Evolutionary conservation across 164 flowering plant species (phyloP), one percentile per base, ranked within the genome.

Genomic region (Kingdonia uniflora): DNA sequence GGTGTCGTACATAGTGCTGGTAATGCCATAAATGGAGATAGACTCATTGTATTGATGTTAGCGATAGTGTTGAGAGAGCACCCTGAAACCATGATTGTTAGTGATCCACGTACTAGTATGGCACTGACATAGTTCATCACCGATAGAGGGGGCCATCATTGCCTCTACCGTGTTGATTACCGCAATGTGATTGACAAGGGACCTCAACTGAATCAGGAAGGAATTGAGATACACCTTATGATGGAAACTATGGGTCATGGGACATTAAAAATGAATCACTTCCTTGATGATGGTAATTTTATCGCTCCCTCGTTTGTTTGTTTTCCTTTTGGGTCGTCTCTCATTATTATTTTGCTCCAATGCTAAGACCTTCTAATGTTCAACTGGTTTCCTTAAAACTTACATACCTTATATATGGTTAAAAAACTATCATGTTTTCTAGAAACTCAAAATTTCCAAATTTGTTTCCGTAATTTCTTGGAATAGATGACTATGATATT

Each of bases 231-330:
- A 1, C 95, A 91, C 66, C 86, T 91, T 14, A 85, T 85, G 96
- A 91, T 91, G 95, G 96, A 91, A 61, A 91, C 97, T 0, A 68
- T 89, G 0, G 97, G 97, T 1, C 97, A 91, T 66, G 97, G 97
- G 15, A 95, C 96, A 17, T 77, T 91, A 0, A 81, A 80, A 42
- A 95, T 87, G 68, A 91, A 91, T 42, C 54, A 81, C 63, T 91
- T 82, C 67, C 84, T 91, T 5, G 96, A 91, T 56, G 97, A 87
- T 63, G 96, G 95, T 89, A 21, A 59, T 29, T 29, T 29, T 29
- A n/a, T n/a, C n/a, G n/a, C n/a, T n/a, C n/a, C n/a, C n/a, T n/a
- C n/a, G n/a, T n/a, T n/a, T n/a, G n/a, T n/a, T n/a, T n/a, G n/a
- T n/a, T n/a, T n/a, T n/a, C n/a, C n/a, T n/a, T n/a, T n/a, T n/a